phyloP scores from a whole-genome alignment of 1,284 basidiomycete species.

The Paramarasmius palmivorus region DNA sequence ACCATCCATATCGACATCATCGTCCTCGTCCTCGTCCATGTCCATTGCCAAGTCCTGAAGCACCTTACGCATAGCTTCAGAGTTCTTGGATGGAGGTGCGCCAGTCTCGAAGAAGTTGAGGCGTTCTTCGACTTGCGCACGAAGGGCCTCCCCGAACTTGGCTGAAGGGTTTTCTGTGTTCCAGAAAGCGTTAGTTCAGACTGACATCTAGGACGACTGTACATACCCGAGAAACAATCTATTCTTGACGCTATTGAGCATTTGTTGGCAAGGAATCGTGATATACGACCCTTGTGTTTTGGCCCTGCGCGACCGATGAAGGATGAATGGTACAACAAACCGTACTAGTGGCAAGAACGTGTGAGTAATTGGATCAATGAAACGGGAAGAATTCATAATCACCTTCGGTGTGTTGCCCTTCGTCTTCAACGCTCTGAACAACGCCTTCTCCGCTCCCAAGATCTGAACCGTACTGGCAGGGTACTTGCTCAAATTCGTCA shows the following conservation, averaged over 20 bases:
- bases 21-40: slow-evolving; percentile 72
- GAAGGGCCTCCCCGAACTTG: slow-evolving; percentile 94
- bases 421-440: slow-evolving; percentile 97
- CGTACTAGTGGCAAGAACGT: slow-evolving; percentile 59
- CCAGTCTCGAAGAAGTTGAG: slow-evolving; percentile 94
- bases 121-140: slow-evolving; percentile 94
- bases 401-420: slow-evolving; percentile 99
- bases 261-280: slow-evolving; percentile 98
- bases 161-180: slow-evolving; percentile 78
- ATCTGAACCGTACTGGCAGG: slow-evolving; percentile 99
- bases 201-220: neutral
- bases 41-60: slow-evolving; percentile 78
- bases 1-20: slow-evolving; percentile 52
- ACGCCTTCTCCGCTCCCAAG: slow-evolving; percentile 96
- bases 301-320: slow-evolving; percentile 96
- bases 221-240: slow-evolving; percentile 90
- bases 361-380: slow-evolving; percentile 8
- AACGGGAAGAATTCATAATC: slow-evolving; percentile 11
- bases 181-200: neutral
- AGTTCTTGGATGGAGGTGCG: slow-evolving; percentile 80
- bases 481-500: slow-evolving; percentile 98
- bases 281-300: slow-evolving; percentile 98
- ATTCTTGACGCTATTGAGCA: slow-evolving; percentile 97
- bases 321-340: slow-evolving; percentile 90
- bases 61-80: slow-evolving; percentile 88